Percentiles rank a stretch among this genome's conserved stretches.
Conservation (phyloP, 108 stramenopile species). For the Conticribra weissflogii region DNA sequence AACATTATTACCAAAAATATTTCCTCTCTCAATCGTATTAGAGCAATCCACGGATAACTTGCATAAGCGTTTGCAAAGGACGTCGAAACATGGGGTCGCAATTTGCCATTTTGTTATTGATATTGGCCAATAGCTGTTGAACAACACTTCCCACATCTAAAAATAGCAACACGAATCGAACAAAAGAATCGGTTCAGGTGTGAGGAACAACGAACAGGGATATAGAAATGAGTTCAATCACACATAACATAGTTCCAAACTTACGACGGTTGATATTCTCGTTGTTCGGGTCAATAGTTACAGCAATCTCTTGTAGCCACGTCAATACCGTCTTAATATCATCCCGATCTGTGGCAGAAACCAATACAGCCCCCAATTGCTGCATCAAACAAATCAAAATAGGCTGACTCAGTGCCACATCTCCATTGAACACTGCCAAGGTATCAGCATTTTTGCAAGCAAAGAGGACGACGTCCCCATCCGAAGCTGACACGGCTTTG, state of each 20-base stretch:
- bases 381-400: slow-evolving; percentile 90
- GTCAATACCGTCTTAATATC: slow-evolving; percentile 66
- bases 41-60: slow-evolving; percentile 78
- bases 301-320: slow-evolving; percentile 91
- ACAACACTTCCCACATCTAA: slow-evolving; percentile 63
- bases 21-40: not conserved
- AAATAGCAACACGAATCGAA: too few species aligned
- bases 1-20: not conserved
- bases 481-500: slow-evolving; percentile 71
- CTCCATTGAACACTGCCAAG: slow-evolving; percentile 55
- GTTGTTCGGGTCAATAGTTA: slow-evolving; percentile 81
- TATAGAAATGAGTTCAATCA: not conserved
- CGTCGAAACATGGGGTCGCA: slow-evolving; percentile 66
- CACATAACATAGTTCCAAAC: not conserved
- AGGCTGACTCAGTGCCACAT: slow-evolving; percentile 68
- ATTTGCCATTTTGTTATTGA: slow-evolving; percentile 70
- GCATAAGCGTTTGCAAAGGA: slow-evolving; percentile 75
- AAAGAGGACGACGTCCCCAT: slow-evolving; percentile 73
- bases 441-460: slow-evolving; percentile 65
- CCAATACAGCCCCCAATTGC: slow-evolving; percentile 77
- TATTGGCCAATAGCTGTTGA: slow-evolving; percentile 60
- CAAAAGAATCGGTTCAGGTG: not conserved
- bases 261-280: slow-evolving; percentile 62
- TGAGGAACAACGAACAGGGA: not conserved
- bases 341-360: slow-evolving; percentile 28